Percentiles rank a stretch among this genome's conserved stretches.
Conservation (phyloP, 1,284 basidiomycete genomes). For the Taiwanofungus camphoratus region DNA sequence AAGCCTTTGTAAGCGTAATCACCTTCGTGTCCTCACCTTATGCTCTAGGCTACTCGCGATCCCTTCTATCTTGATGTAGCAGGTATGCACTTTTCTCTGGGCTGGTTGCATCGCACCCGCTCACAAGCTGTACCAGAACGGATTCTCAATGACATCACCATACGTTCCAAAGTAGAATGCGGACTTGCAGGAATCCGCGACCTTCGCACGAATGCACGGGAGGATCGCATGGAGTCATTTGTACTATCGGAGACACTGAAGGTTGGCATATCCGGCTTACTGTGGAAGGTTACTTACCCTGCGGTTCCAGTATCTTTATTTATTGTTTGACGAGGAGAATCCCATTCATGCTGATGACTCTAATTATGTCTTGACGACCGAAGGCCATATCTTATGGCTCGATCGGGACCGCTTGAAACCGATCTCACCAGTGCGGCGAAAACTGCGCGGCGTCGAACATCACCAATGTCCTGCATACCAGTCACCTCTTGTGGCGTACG, state of each 20-base stretch:
- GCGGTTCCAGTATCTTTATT: slow-evolving; percentile 71
- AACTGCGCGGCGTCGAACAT: slow-evolving; percentile 58
- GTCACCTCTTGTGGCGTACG: slow-evolving; percentile 34
- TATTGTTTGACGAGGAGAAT: slow-evolving; percentile 87
- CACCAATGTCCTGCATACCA: slow-evolving; percentile 71
- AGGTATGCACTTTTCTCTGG: slow-evolving; percentile 13
- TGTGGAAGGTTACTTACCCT: background rate
- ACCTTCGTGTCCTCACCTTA: slow-evolving; percentile 4
- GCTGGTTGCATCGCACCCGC: too few species aligned
- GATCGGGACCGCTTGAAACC: slow-evolving; percentile 47
- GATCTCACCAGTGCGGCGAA: slow-evolving; percentile 51
- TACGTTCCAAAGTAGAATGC: slow-evolving; percentile 75
- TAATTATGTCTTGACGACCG: slow-evolving; percentile 86
- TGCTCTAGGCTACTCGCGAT: slow-evolving; percentile 79
- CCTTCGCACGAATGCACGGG: slow-evolving; percentile 72
- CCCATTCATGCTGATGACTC: slow-evolving; percentile 69
- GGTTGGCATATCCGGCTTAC: slow-evolving; percentile 35
- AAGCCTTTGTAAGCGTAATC: slow-evolving; percentile 21
- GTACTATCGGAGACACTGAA: slow-evolving; percentile 87
- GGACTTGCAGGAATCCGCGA: slow-evolving; percentile 81
- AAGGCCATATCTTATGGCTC: slow-evolving; percentile 84
- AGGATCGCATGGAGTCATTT: slow-evolving; percentile 93
- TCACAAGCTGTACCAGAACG: slow-evolving; percentile 42
- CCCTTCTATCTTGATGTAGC: slow-evolving; percentile 89
- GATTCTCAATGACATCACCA: slow-evolving; percentile 69